These are phyloP conservation scores for Fusarium equiseti DNA, from an alignment of 2,329 filamentous ascomycete species.

Conservation along the genomic window DNA sequence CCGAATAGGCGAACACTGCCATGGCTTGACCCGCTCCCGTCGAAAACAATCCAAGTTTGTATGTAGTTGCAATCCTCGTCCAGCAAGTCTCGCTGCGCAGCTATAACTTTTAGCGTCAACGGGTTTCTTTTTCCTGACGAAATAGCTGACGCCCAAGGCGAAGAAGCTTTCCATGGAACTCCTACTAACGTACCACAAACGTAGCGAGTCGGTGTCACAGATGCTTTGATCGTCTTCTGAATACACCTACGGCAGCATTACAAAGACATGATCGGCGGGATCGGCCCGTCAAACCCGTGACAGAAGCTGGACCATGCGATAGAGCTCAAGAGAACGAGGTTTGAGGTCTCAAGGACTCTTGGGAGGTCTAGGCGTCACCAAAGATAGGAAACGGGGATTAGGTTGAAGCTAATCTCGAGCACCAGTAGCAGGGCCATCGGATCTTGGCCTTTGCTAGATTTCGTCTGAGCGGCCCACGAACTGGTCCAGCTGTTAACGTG, in stretches of 20 bases:
- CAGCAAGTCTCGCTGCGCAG: neutral
- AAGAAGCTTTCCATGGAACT: neutral
- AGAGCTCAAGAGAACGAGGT: conserved; percentile 15
- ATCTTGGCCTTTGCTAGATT: conserved; percentile 21
- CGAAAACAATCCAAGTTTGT: neutral
- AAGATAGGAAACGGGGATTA: conserved; percentile 13
- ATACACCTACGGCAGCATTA: neutral
- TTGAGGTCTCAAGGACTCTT: conserved; percentile 16
- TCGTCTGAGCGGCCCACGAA: conserved; percentile 12
- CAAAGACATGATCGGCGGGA: neutral
- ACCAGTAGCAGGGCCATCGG: conserved; percentile 31
- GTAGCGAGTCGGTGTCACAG: neutral
- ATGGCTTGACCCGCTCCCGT: conserved; percentile 1
- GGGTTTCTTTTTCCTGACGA: conserved; percentile 19
- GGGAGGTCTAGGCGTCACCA: conserved; percentile 1
- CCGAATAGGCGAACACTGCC: neutral
- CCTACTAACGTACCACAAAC: neutral
- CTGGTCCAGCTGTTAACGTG: conserved; percentile 22
- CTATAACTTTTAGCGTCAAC: neutral
- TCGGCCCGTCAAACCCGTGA: conserved; percentile 5
- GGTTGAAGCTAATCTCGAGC: conserved; percentile 29
- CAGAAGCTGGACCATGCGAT: conserved; percentile 13
- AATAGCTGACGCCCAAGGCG: conserved; percentile 5
- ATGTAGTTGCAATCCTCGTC: neutral
- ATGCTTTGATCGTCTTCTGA: neutral